Percentiles rank a stretch among this genome's conserved stretches.
Evolutionary conservation across 495 filamentous ascomycete species (phyloP).

Genomic region (Rostrohypoxylon terebratum): DNA sequence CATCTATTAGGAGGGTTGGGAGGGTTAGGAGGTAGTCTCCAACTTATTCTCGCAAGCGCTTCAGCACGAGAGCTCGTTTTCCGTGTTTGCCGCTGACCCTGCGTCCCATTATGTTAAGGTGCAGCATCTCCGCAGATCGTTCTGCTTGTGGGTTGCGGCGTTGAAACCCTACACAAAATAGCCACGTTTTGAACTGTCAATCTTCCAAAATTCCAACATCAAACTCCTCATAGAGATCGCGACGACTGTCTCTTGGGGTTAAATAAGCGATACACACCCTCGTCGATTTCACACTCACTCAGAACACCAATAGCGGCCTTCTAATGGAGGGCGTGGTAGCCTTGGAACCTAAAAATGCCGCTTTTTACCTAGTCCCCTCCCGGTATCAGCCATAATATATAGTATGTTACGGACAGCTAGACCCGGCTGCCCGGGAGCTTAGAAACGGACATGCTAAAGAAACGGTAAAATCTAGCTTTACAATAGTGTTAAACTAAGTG

Average conservation of each 20-base stretch:
- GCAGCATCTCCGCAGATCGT: conserved; percentile 19
- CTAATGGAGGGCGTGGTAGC: conserved; percentile 24
- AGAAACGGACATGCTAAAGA: background rate
- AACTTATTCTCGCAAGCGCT: conserved; percentile 20
- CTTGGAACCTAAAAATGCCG: conserved; percentile 11
- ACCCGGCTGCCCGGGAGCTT: background rate
- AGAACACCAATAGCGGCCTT: conserved; percentile 36
- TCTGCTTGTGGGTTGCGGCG: conserved; percentile 12
- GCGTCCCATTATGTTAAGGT: conserved; percentile 18
- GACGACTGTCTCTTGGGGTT: background rate
- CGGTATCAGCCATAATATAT: background rate
- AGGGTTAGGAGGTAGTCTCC: background rate
- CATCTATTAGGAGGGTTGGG: background rate
- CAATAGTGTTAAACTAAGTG: background rate
- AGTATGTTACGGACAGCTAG: background rate
- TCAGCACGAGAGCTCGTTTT: conserved; percentile 22
- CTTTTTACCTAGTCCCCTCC: background rate
- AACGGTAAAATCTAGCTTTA: background rate
- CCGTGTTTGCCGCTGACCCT: conserved; percentile 29
- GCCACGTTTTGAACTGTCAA: background rate
- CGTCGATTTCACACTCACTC: conserved; percentile 20
- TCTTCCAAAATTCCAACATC: background rate
- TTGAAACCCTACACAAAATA: background rate
- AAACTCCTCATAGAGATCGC: background rate
- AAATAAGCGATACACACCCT: conserved; percentile 13